Conservation (phyloP, 1,284 basidiomycete genomes). For the Ceratobasidium sp. region DNA sequence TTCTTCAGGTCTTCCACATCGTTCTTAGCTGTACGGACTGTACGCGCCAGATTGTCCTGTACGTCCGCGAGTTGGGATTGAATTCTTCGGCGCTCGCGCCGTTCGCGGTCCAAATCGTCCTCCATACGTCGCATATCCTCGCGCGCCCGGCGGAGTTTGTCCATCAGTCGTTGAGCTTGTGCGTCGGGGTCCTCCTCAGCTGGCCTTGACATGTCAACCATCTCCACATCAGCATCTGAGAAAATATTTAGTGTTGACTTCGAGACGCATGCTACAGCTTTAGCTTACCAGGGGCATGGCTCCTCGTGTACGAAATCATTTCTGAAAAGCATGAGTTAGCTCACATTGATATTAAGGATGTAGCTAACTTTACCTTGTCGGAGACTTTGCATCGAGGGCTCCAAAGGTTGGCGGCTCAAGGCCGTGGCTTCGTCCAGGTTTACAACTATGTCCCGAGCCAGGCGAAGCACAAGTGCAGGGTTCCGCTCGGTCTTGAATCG, state of each 20-base stretch:
- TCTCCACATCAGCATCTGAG: slow-evolving; percentile 32
- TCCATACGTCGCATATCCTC: slow-evolving; percentile 37
- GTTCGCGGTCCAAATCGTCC: slow-evolving; percentile 33
- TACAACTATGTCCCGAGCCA: slow-evolving; percentile 32
- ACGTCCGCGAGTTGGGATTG: slow-evolving; percentile 26
- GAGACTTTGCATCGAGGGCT: slow-evolving; percentile 28
- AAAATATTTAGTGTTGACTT: background rate
- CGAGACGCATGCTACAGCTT: background rate
- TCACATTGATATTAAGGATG: background rate
- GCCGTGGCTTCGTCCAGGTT: slow-evolving; percentile 35
- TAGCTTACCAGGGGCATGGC: slow-evolving; percentile 18
- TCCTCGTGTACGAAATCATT: slow-evolving; percentile 35
- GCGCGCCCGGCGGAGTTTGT: slow-evolving; percentile 27
- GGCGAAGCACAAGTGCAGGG: slow-evolving; percentile 27
- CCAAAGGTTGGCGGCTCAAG: slow-evolving; percentile 27
- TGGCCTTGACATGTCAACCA: slow-evolving; percentile 21
- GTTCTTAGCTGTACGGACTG: slow-evolving; percentile 4
- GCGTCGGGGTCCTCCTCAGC: slow-evolving; percentile 11
- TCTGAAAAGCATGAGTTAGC: background rate
- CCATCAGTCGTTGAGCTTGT: slow-evolving; percentile 30
- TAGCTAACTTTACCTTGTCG: slow-evolving; percentile 4
- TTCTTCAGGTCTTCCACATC: slow-evolving; percentile 34
- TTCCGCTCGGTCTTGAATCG: slow-evolving; percentile 37
- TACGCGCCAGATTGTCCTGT: slow-evolving; percentile 23
- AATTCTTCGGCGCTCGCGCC: slow-evolving; percentile 31